Base-by-base conservation (phyloP, 2,329 filamentous ascomycete genomes). In the Beauveria bassiana region DNA sequence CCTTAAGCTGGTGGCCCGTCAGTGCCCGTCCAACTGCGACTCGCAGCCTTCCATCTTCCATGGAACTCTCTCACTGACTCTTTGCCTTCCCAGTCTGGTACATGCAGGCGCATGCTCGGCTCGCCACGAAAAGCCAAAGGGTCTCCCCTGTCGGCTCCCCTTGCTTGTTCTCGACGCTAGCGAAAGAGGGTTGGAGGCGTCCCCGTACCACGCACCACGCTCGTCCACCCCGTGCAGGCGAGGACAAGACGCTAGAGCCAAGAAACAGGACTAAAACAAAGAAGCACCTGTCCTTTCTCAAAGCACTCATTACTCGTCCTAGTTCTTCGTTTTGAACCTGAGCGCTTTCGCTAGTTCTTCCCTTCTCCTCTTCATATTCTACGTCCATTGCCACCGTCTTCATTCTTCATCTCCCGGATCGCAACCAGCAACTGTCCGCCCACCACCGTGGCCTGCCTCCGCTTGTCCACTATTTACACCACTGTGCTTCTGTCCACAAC, bases 231-330 rank as follows among this genome's bases (percentile, higher is more conserved):
- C 26, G 26, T 51, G 22, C 22, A 40, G 38, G 28, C 26, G 47
- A 50, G 45, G 26, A 60, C 50, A 26, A 40, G 58, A 60, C 58
- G 58, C 58, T 60, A 60, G 42, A 60, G 50, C 58, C 49, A 53
- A 53, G 58, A 22, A 46, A 46, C 50, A 18, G n/a, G 40, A 60
- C 58, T 52, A 47, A 60, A 52, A 60, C 53, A 60, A 54, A 60
- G 38, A 60, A 60, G 58, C 49, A 60, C 49, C 40, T 38, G 40
- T 28, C 42, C 50, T 53, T 49, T 34, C 43, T 50, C 42, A 60
- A 28, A 45, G 57, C 47, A 40, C 47, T 52, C 22, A 38, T 42
- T n/a, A 16, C 28, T 31, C 26, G 28, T 59, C 45, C 43, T 59
- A 34, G 49, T 45, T 28, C 40, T 59, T 42, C 57, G 18, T 34